These are phyloP conservation scores for Wallacemonas sp. DNA, from an alignment of 208 protist genomes.

Conservation along the genomic window DNA sequence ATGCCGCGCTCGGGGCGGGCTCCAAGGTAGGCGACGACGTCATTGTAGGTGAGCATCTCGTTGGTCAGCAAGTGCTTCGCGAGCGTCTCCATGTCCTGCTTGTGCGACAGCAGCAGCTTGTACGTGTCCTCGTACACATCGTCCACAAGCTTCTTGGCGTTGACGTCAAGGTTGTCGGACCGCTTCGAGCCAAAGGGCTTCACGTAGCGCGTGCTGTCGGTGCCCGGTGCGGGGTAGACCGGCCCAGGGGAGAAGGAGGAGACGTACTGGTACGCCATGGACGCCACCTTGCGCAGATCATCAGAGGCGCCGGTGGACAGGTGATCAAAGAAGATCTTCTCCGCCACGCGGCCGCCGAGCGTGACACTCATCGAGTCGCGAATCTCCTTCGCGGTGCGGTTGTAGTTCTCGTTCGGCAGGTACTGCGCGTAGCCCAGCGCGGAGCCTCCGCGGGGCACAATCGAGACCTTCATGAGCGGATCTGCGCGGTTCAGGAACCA, in stretches of 20 bases:
- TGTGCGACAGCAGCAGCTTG: slow-evolving; percentile 68
- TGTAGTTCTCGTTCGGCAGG: slow-evolving; percentile 94
- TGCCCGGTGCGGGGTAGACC: slow-evolving; percentile 80
- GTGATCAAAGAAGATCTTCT: slow-evolving; percentile 93
- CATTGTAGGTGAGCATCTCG: slow-evolving; percentile 79
- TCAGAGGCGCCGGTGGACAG: slow-evolving; percentile 95
- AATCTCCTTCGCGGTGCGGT: slow-evolving; percentile 93
- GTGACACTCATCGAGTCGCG: slow-evolving; percentile 94
- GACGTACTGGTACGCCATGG: slow-evolving; percentile 94
- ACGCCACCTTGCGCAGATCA: slow-evolving; percentile 95
- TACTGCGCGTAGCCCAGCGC: slow-evolving; percentile 98
- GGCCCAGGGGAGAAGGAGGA: slow-evolving; percentile 63
- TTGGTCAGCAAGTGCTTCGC: slow-evolving; percentile 84
- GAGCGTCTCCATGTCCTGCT: slow-evolving; percentile 82
- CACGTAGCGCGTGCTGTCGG: slow-evolving; percentile 47
- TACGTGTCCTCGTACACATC: slow-evolving; percentile 75
- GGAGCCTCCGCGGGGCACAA: slow-evolving; percentile 94
- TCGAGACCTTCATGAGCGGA: slow-evolving; percentile 98
- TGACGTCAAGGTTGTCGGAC: slow-evolving; percentile 86
- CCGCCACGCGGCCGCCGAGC: slow-evolving; percentile 93
- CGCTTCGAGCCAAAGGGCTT: slow-evolving; percentile 92
- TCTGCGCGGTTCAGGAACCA: slow-evolving; percentile 98
- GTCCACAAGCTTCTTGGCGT: slow-evolving; percentile 86
- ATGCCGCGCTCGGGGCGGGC: slow-evolving; percentile 34
- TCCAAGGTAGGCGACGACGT: slow-evolving; percentile 84